A percentile compares a stretch with the other conserved stretches of the same genome.
These are phyloP conservation scores for Neolentinus lepideus DNA, from an alignment of 1,284 basidiomycete genomes.

Conservation along the genomic window DNA sequence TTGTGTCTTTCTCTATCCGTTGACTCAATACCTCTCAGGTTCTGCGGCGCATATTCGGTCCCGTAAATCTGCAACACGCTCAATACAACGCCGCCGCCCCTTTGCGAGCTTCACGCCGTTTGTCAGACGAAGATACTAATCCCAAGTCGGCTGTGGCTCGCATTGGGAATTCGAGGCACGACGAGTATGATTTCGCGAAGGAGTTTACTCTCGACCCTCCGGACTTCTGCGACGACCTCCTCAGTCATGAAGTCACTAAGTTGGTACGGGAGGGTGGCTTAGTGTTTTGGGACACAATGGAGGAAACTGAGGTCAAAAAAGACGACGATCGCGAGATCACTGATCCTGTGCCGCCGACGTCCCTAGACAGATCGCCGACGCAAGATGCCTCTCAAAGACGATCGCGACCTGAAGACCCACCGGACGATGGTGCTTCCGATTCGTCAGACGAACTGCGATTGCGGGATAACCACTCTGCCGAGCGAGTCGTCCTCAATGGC, in stretches of 20 bases:
- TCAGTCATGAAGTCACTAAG: slow-evolving; percentile 17
- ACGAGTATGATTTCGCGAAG: slow-evolving; percentile 19
- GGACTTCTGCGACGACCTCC: slow-evolving; percentile 19
- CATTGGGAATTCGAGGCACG: slow-evolving; percentile 8
- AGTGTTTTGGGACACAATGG: slow-evolving; percentile 11
- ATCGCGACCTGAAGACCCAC: not conserved
- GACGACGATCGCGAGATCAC: not conserved
- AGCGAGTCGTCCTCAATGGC: not conserved
- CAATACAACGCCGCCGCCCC: slow-evolving; percentile 15
- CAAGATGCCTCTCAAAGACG: not conserved
- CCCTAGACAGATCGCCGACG: not conserved
- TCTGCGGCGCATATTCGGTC: slow-evolving; percentile 23
- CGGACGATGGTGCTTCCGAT: not conserved
- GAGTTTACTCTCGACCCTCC: slow-evolving; percentile 9
- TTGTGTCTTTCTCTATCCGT: not conserved
- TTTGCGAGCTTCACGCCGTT: slow-evolving; percentile 17
- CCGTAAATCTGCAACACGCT: slow-evolving; percentile 17
- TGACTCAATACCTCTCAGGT: slow-evolving; percentile 17
- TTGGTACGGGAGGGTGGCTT: slow-evolving; percentile 15
- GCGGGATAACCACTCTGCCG: not conserved
- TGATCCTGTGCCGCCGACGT: not conserved
- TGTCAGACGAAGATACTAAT: slow-evolving; percentile 16
- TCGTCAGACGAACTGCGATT: not conserved
- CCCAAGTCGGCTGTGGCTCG: slow-evolving; percentile 11
- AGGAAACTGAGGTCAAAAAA: slow-evolving; percentile 2